These are phyloP conservation scores for Suillus fuscotomentosus DNA, from an alignment of 768 basidiomycete species.

Conservation along the genomic window DNA sequence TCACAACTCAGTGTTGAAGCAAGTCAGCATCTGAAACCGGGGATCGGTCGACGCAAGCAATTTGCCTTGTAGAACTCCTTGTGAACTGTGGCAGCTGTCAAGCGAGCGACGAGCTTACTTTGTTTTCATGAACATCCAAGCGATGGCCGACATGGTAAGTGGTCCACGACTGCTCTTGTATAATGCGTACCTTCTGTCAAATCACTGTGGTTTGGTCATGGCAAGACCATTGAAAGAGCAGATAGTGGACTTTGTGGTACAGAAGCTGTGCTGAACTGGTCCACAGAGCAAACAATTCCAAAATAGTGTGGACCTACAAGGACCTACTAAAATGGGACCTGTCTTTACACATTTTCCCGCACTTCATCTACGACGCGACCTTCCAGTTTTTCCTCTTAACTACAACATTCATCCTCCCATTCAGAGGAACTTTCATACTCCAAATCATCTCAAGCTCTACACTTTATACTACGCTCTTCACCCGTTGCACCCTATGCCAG, in stretches of 20 bases:
- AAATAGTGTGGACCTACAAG: constrained; percentile 34
- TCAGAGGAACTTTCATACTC: constrained; percentile 12
- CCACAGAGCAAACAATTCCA: constrained; percentile 28
- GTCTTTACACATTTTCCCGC: constrained; percentile 23
- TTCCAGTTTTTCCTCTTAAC: constrained; percentile 8
- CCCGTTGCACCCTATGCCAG: constrained; percentile 18
- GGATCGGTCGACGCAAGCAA: constrained; percentile 3
- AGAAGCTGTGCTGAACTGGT: constrained; percentile 11
- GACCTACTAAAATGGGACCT: constrained; percentile 32
- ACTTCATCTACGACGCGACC: constrained; percentile 26
- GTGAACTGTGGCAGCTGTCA: constrained; percentile 17
- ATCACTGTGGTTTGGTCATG: background rate
- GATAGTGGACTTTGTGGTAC: background rate
- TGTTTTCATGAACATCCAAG: constrained; percentile 2
- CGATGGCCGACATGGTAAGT: constrained; percentile 21
- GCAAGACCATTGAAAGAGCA: constrained; percentile 4
- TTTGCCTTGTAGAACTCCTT: constrained; percentile 11
- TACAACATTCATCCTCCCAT: constrained; percentile 15
- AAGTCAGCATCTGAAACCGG: constrained; percentile 1
- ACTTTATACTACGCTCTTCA: constrained; percentile 8
- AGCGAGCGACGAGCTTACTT: background rate
- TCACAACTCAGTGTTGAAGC: background rate
- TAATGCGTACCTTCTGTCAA: background rate
- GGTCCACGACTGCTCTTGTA: background rate
- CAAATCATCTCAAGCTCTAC: constrained; percentile 2